Evolutionary conservation across 1,284 basidiomycete genomes (phyloP), one percentile per base, ranked within the genome.

Genomic region (Ganoderma sinense): DNA sequence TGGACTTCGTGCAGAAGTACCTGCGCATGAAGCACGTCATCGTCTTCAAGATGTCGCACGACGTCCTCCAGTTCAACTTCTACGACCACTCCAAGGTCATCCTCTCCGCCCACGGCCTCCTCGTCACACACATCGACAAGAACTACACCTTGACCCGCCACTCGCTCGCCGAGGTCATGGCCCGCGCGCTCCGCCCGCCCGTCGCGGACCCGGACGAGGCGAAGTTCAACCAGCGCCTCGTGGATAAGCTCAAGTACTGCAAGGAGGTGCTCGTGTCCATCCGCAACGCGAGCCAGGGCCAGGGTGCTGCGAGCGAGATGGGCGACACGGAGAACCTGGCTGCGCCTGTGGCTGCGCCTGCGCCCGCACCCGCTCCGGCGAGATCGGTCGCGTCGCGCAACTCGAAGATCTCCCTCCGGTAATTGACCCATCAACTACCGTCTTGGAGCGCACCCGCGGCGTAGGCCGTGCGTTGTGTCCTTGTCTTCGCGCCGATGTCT

Each of bases 1-100:
- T 99, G 94, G 91, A 94, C 74, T 98, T 97, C 83, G 93, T 99
- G 55, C 94, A 96, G 82, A 96, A 96, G 82, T 99, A 98, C 83
- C 88, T 98, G 74, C 87, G 97, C 70, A 97, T 97, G 93, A 97
- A 97, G 83, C 92, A 97, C 76, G 96, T 98, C 62, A 97, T 99
- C 73, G 92, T 99, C 41, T 99, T 99, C 87, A 94, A 97, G 83
- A 84, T 99, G 79, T 96, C 94, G 80, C 96, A 98, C 79, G 96
- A 97, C 75, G 91, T 95, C 59, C 83, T 99, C 11, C 78, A 98
- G 95, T 97, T 99, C 88, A 99, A 99, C 86, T 99, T 98, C 81
- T 96, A 95, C 82, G 97, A 99, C 83, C 97, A 99, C 84, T 94
- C 94, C 51, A 99, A 99, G 81, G 83, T 99, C 68, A 92, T 99